A percentile compares a stretch with the other conserved stretches of the same genome.
Evolutionary conservation across 2,329 filamentous ascomycete genomes (phyloP).

Genomic region (Colletotrichum tofieldiae): DNA sequence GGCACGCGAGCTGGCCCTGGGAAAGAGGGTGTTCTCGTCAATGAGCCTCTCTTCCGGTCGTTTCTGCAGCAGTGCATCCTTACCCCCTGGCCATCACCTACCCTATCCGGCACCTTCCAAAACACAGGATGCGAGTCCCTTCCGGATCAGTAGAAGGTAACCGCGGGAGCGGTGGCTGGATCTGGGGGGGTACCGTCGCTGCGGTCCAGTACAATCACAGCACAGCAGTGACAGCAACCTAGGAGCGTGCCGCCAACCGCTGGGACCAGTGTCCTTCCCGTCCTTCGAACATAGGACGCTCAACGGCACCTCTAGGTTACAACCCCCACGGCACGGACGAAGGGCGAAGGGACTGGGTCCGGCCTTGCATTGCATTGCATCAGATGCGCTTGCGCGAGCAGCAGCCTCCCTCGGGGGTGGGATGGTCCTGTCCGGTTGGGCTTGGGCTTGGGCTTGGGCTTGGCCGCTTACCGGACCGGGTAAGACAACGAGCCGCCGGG

Average conservation of each 20-base stretch:
- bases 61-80: not conserved
- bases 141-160: not conserved
- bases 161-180: not conserved
- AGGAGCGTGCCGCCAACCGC: not conserved
- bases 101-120: not conserved
- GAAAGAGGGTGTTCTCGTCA: constrained; percentile 38
- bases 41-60: constrained; percentile 1
- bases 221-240: constrained; percentile 5
- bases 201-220: constrained; percentile 3
- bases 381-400: constrained; percentile 27
- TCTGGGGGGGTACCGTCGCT: not conserved
- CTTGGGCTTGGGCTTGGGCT: not conserved
- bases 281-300: not conserved
- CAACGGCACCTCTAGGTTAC: not conserved
- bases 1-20: not conserved
- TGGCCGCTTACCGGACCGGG: constrained; percentile 12
- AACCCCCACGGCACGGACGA: constrained; percentile 20
- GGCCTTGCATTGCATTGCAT: constrained; percentile 40
- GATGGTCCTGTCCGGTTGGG: constrained; percentile 8
- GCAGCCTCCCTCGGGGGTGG: not conserved
- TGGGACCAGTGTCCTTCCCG: not conserved
- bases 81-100: not conserved
- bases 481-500: not conserved
- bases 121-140: not conserved
- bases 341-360: not conserved